Conservation (phyloP, 805 yeast genomes). For the Saturnispora zaruensis region DNA sequence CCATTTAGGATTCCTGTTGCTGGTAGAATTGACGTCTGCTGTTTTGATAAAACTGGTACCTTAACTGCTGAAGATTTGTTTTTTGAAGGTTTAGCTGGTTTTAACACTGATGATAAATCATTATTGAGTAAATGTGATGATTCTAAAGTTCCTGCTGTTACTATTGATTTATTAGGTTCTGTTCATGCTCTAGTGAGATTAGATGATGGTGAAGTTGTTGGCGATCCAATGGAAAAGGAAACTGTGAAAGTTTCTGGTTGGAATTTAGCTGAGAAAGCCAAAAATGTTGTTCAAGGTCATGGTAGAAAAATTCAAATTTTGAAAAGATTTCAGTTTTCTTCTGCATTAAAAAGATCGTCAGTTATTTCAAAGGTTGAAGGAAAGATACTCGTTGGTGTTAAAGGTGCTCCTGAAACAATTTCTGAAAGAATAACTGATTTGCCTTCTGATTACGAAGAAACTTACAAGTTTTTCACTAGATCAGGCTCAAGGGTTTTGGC, state of each 20-base stretch:
- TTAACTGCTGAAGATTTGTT: conserved; percentile 93
- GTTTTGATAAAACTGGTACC: conserved; percentile 98
- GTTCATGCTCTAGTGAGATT: conserved; percentile 93
- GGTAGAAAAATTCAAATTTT: conserved; percentile 52
- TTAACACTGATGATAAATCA: conserved; percentile 43
- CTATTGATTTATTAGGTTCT: conserved; percentile 74
- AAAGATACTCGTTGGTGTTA: conserved; percentile 68
- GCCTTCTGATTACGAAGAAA: conserved; percentile 75
- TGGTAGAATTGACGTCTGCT: conserved; percentile 96
- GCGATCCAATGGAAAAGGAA: conserved; percentile 99
- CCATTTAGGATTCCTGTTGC: conserved; percentile 97
- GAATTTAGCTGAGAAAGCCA: conserved; percentile 56
- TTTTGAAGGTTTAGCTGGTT: conserved; percentile 93
- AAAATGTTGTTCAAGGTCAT: conserved; percentile 51
- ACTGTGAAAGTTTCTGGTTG: conserved; percentile 83
- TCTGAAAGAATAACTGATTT: conserved; percentile 61
- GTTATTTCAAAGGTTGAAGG: conserved; percentile 53
- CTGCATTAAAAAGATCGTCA: conserved; percentile 92
- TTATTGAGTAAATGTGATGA: conserved; percentile 43
- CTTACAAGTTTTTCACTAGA: conserved; percentile 84
- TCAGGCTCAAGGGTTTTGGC: conserved; percentile 95
- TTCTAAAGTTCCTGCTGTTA: conserved; percentile 55
- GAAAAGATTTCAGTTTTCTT: conserved; percentile 95
- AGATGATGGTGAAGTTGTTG: conserved; percentile 96
- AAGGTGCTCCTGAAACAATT: conserved; percentile 98